Evolutionary conservation across 2,329 filamentous ascomycete genomes (phyloP).

Genomic region (Penicillium griseofulvum): DNA sequence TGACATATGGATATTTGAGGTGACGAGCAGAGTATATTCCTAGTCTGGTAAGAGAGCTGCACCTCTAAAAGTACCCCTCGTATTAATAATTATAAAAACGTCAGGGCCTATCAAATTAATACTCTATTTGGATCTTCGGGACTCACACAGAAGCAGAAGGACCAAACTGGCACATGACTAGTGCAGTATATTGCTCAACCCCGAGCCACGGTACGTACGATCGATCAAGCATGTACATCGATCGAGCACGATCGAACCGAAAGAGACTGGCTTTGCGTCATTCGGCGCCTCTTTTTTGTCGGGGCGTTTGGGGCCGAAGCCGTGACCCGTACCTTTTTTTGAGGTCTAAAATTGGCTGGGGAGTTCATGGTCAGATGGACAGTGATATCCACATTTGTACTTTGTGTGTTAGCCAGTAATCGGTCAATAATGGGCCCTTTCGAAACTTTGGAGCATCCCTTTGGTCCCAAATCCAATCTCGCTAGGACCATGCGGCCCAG

Average conservation of each 20-base stretch:
- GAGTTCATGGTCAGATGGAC: constrained; percentile 10
- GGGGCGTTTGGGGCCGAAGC: not conserved
- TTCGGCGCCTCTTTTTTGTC: constrained; percentile 1
- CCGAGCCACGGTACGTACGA: constrained; percentile 12
- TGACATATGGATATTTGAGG: not conserved
- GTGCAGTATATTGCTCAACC: constrained; percentile 7
- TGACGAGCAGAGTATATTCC: not conserved
- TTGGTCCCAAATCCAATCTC: not conserved
- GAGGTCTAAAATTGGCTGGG: not conserved
- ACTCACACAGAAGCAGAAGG: not conserved
- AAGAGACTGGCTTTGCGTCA: constrained; percentile 12
- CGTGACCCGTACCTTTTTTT: constrained; percentile 2
- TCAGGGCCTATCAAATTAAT: constrained; percentile 11
- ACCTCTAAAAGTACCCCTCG: not conserved
- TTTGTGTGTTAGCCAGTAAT: not conserved
- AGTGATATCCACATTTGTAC: not conserved
- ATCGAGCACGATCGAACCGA: constrained; percentile 20
- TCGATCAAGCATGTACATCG: constrained; percentile 18
- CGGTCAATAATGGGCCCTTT: not conserved
- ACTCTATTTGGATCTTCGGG: constrained; percentile 26
- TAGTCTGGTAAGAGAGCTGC: not conserved
- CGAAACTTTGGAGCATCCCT: not conserved
- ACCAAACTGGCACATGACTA: constrained; percentile 7
- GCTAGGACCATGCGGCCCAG: constrained; percentile 7
- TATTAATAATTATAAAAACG: not conserved